Evolutionary conservation across 2,329 filamentous ascomycete genomes (phyloP), one percentile per base, ranked within the genome.

Genomic region (Aspergillus hortae): DNA sequence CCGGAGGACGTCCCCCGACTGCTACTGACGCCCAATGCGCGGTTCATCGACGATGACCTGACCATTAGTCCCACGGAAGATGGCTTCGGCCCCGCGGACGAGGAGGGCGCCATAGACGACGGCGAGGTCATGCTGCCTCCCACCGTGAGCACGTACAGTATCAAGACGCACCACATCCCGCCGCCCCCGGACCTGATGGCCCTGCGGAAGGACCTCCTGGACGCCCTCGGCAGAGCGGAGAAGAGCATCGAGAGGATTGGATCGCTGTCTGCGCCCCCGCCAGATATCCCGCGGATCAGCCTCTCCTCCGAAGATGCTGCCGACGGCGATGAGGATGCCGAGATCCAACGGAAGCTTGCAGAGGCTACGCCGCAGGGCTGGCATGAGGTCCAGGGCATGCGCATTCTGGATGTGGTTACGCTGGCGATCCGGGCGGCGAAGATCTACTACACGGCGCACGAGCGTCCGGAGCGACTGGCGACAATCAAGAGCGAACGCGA

Each of bases 371-470:
- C 78, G 17, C 83, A 84, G 58, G 86, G 85, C 7, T 95, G 88
- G 85, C 84, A 88, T 68, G 90, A 96, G 70, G 81, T 95, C 19
- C 90, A 96, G 69, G 94, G 92, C 15, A 85, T 97, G 77, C 89
- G 95, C 64, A 84, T 99, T 35, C 82, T 97, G 51, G 92, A 97
- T 68, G 86, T 95, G 48, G 88, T 94, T 67, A 99, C 94, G 1
- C 79, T 97, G 48, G 92, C 92, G n/a, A 97, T 99, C 60, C 85
- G 91, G 48, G 91, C 92, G 1, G 94, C 94, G 47, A 96, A 95
- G 74, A 87, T 95, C 63, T 99, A 97, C 74, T 97, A 99, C 73
- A 96, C 92, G 0, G 83, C 90, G 4, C 94, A 97, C 67, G 89
- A 95, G 64, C 81, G 92, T 48, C 90, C 92, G 1, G 87, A 94